Conservation (phyloP, 2,329 filamentous ascomycete species). For the Penicillium sp. region DNA sequence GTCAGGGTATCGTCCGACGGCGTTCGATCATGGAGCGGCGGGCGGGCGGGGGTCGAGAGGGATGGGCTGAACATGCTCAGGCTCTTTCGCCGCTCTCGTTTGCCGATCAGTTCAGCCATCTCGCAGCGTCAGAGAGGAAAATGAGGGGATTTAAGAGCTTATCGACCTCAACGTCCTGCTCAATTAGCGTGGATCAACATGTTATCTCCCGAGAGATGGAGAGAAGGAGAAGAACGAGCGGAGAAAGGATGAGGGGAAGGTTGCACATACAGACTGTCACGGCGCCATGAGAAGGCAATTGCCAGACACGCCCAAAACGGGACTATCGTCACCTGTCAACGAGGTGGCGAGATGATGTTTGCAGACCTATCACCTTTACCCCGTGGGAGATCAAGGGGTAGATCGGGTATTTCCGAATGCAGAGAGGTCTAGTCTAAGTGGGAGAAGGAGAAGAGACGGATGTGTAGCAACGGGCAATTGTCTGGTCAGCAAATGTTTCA, state of each 20-base stretch:
- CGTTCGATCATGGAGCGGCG: constrained; percentile 36
- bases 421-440: too few species aligned
- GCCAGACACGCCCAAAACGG: constrained; percentile 11
- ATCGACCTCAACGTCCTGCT: constrained; percentile 30
- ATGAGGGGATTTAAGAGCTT: constrained; percentile 18
- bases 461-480: too few species aligned
- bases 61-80: constrained; percentile 36
- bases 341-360: too few species aligned
- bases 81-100: constrained; percentile 41
- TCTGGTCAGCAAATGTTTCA: too few species aligned
- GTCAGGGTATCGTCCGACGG: constrained; percentile 40
- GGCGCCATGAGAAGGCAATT: constrained; percentile 37
- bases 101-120: constrained; percentile 35
- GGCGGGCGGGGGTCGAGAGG: constrained; percentile 22
- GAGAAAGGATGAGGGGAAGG: constrained; percentile 24
- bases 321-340: not conserved
- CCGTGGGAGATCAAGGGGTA: too few species aligned
- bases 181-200: constrained; percentile 5
- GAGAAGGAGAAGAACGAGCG: constrained; percentile 17
- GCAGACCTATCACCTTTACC: constrained; percentile 17
- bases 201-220: not conserved
- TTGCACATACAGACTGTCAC: constrained; percentile 32
- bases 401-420: not conserved
- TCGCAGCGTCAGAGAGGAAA: constrained; percentile 12
- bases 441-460: too few species aligned